phyloP scores from a whole-genome alignment of 306 rosid genomes.

The Macrotyloma uniflorum region DNA sequence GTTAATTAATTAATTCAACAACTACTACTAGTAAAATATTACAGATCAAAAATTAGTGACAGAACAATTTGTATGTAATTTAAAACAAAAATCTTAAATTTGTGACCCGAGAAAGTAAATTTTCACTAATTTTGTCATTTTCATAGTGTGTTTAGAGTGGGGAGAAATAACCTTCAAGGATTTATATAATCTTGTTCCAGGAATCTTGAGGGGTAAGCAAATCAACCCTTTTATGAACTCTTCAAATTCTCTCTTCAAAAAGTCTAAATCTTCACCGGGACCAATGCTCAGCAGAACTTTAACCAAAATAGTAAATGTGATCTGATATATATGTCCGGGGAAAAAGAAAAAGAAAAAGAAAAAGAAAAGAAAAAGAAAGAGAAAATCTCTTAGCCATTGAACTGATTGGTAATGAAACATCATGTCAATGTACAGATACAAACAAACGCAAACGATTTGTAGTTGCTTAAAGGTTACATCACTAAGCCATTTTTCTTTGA shows the following conservation, averaged over 20 bases:
- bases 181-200: slow-evolving; percentile 81
- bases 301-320: slow-evolving; percentile 73
- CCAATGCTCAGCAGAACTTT: slow-evolving; percentile 78
- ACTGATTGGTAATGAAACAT: not conserved
- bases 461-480: no score
- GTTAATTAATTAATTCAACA: no score
- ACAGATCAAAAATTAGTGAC: no score
- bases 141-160: not conserved
- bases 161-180: slow-evolving; percentile 66
- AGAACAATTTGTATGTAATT: not conserved
- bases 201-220: slow-evolving; percentile 87
- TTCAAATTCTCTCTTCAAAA: slow-evolving; percentile 70
- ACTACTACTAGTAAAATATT: no score
- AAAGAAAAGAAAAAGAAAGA: not conserved
- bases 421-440: not conserved
- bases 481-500: not conserved
- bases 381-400: not conserved
- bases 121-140: not conserved
- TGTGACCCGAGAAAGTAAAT: no score
- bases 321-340: slow-evolving; percentile 47
- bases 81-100: no score
- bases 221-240: slow-evolving; percentile 88
- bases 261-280: slow-evolving; percentile 75
- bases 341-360: not conserved
- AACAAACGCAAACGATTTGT: not conserved